Conservation (phyloP, 106 monocot genomes). For the Narthecium ossifragum region DNA sequence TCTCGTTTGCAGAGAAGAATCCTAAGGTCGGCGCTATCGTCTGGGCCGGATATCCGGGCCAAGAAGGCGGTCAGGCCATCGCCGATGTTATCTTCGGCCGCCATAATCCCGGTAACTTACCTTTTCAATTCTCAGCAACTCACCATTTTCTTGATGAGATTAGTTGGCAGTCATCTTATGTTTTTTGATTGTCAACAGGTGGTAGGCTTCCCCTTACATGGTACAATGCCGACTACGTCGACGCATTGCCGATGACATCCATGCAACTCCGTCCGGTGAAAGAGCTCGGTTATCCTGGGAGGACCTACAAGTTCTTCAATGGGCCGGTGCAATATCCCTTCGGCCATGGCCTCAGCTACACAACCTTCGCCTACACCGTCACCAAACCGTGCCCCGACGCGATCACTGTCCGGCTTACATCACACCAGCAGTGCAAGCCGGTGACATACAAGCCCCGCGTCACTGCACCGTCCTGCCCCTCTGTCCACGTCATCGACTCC, state of each 20-base stretch:
- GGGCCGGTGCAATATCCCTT: constrained; percentile 74
- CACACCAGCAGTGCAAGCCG: neutral
- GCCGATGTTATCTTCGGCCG: constrained; percentile 72
- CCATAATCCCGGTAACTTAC: constrained; percentile 50
- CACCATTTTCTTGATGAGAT: neutral
- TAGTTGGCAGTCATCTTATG: neutral
- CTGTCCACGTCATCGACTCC: too few relatives aligned
- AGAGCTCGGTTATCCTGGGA: constrained; percentile 52
- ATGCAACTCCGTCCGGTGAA: constrained; percentile 65
- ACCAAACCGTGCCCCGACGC: neutral
- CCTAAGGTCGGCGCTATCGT: constrained; percentile 50
- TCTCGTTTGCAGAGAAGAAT: constrained; percentile 63
- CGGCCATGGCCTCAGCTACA: constrained; percentile 74
- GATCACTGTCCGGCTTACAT: neutral
- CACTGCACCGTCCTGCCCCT: too few relatives aligned
- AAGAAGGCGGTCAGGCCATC: constrained; percentile 69
- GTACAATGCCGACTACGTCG: constrained; percentile 67
- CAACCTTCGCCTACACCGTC: constrained; percentile 44
- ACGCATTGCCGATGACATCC: constrained; percentile 59
- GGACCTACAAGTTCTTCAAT: constrained; percentile 73
- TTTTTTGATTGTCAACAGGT: constrained; percentile 20
- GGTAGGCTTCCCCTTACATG: constrained; percentile 85
- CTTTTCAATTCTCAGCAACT: neutral
- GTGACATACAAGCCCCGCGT: too few relatives aligned
- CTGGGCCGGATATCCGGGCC: constrained; percentile 91